Percentiles rank a stretch among this genome's conserved stretches.
Evolutionary conservation across 2,329 filamentous ascomycete species (phyloP).

Genomic region (Penicillium digitatum): DNA sequence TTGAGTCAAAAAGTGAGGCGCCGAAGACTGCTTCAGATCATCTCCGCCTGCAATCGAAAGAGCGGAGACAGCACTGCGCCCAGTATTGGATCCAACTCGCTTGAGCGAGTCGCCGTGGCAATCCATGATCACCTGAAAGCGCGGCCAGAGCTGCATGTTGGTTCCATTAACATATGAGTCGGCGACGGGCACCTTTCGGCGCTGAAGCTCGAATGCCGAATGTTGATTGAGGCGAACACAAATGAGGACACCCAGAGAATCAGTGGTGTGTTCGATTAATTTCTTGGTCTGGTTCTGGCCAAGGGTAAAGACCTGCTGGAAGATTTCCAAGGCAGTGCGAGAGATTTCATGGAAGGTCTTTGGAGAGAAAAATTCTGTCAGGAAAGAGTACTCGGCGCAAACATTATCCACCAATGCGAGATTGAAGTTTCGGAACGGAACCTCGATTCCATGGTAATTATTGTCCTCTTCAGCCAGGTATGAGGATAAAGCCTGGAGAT

Average conservation of each 20-base stretch:
- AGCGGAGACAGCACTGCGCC: conserved; percentile 51
- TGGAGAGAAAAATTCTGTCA: conserved; percentile 83
- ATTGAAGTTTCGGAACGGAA: conserved; percentile 91
- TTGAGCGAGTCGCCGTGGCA: conserved; percentile 84
- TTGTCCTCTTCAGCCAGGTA: conserved; percentile 90
- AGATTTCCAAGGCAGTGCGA: conserved; percentile 80
- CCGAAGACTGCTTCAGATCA: conserved; percentile 47
- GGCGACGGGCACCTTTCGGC: conserved; percentile 80
- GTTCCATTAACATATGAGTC: conserved; percentile 93
- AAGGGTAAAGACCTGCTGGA: conserved; percentile 82
- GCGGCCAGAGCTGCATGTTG: conserved; percentile 93
- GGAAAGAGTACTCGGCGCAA: conserved; percentile 89
- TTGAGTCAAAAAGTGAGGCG: conserved; percentile 88
- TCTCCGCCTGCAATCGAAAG: conserved; percentile 51
- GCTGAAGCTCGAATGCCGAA: conserved; percentile 87
- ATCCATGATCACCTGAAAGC: conserved; percentile 91
- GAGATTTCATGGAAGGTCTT: conserved; percentile 72
- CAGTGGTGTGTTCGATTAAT: conserved; percentile 71
- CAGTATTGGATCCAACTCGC: conserved; percentile 48
- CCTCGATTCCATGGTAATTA: conserved; percentile 78
- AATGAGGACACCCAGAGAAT: conserved; percentile 82
- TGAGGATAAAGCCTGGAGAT: conserved; percentile 73
- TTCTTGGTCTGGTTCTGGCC: conserved; percentile 72
- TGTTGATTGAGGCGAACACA: conserved; percentile 92
- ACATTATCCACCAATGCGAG: conserved; percentile 90